A percentile compares a stretch with the other conserved stretches of the same genome.
phyloP scores from a whole-genome alignment of 208 protist species.

The Acanthamoeba triangularis region DNA sequence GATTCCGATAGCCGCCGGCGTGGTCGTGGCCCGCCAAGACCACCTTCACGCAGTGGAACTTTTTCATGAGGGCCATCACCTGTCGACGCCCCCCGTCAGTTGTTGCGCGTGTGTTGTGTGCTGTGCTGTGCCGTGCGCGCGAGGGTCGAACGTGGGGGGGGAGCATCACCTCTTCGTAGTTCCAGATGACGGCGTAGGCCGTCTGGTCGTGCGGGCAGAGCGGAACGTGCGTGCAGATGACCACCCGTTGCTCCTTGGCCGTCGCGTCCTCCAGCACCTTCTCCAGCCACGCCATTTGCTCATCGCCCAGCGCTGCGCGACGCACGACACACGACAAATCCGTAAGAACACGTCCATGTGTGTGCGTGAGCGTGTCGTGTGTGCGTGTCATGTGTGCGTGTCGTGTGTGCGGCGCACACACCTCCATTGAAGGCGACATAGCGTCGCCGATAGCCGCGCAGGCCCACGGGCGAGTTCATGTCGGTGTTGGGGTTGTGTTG shows the following conservation, averaged over 20 bases:
- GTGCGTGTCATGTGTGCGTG: background rate
- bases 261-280: background rate
- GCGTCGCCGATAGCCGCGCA: background rate
- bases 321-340: background rate
- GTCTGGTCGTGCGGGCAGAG: background rate
- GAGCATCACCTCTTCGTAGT: background rate
- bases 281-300: background rate
- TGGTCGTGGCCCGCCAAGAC: background rate
- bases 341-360: too few species aligned
- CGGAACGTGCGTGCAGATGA: background rate
- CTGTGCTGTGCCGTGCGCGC: too few species aligned
- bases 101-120: background rate
- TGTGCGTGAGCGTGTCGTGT: too few species aligned
- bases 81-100: background rate
- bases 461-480: background rate
- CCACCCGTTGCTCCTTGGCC: background rate
- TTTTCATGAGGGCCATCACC: background rate
- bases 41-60: background rate
- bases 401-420: background rate
- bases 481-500: background rate
- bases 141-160: too few species aligned
- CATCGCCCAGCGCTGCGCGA: background rate
- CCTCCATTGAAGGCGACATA: slow-evolving; percentile 7
- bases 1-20: background rate
- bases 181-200: background rate